These are phyloP conservation scores for Prunus mongolica DNA, from an alignment of 306 rosid genomes.

Conservation along the genomic window DNA sequence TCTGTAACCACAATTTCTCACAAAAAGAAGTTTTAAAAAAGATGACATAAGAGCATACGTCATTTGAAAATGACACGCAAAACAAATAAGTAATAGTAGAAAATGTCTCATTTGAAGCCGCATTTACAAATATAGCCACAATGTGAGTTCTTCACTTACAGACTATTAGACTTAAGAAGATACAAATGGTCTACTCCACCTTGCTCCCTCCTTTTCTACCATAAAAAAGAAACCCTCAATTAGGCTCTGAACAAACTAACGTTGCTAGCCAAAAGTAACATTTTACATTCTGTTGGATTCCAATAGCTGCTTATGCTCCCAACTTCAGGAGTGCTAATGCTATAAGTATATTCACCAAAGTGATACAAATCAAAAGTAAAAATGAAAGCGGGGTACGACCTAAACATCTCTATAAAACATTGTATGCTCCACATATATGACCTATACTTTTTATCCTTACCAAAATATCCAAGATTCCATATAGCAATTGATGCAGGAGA, in stretches of 20 bases:
- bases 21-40: neutral
- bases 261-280: constrained; percentile 35
- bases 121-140: constrained; percentile 24
- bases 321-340: constrained; percentile 47
- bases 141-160: constrained; percentile 16
- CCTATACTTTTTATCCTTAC: constrained; percentile 38
- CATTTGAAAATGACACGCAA: neutral
- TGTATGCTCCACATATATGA: constrained; percentile 49
- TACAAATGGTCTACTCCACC: constrained; percentile 14
- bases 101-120: neutral
- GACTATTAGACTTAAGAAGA: constrained; percentile 5
- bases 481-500: constrained; percentile 34
- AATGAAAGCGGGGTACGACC: constrained; percentile 33
- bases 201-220: constrained; percentile 34
- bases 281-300: constrained; percentile 52
- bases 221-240: neutral
- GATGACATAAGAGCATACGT: neutral
- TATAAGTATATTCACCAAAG: constrained; percentile 37
- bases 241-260: constrained; percentile 25
- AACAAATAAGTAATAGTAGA: neutral
- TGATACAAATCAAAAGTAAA: constrained; percentile 27
- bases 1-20: neutral
- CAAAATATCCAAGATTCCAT: constrained; percentile 32
- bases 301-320: constrained; percentile 34
- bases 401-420: constrained; percentile 43